Evolutionary conservation across 2,329 filamentous ascomycete genomes (phyloP).

Genomic region (Cordyceps tenuipes): DNA sequence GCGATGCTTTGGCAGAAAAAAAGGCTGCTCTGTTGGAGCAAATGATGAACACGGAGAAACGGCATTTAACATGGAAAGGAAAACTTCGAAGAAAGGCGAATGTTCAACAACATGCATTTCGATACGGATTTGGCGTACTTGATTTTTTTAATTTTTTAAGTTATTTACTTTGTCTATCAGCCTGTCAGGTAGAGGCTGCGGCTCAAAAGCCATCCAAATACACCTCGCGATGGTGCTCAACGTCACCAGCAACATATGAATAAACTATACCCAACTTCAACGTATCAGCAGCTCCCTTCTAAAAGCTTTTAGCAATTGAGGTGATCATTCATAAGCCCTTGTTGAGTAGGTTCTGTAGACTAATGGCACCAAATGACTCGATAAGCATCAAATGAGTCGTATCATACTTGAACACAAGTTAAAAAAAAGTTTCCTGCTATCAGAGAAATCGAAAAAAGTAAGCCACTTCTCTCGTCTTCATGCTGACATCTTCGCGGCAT

Average conservation of each 20-base stretch:
- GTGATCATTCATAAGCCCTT: neutral
- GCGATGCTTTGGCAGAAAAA: neutral
- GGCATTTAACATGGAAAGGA: constrained; percentile 13
- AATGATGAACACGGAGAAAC: neutral
- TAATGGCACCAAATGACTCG: too few relatives aligned
- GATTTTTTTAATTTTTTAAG: constrained; percentile 3
- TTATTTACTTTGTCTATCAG: neutral
- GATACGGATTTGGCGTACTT: constrained; percentile 2
- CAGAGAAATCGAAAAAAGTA: neutral
- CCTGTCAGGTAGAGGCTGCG: neutral
- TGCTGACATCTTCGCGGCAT: too few relatives aligned
- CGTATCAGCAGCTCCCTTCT: neutral
- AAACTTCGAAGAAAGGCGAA: constrained; percentile 4
- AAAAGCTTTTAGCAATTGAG: neutral
- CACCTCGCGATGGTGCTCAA: constrained; percentile 8
- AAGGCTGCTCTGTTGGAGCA: neutral
- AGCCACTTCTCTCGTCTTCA: too few relatives aligned
- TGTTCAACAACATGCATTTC: constrained; percentile 14
- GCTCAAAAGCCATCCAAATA: neutral
- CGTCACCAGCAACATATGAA: constrained; percentile 2
- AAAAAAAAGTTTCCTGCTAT: neutral
- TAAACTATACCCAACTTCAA: constrained; percentile 11
- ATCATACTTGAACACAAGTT: neutral
- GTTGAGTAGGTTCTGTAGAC: neutral
- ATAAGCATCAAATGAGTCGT: too few relatives aligned